phyloP scores from a whole-genome alignment of 2,329 filamentous ascomycete genomes.

The Diaporthe sp. region DNA sequence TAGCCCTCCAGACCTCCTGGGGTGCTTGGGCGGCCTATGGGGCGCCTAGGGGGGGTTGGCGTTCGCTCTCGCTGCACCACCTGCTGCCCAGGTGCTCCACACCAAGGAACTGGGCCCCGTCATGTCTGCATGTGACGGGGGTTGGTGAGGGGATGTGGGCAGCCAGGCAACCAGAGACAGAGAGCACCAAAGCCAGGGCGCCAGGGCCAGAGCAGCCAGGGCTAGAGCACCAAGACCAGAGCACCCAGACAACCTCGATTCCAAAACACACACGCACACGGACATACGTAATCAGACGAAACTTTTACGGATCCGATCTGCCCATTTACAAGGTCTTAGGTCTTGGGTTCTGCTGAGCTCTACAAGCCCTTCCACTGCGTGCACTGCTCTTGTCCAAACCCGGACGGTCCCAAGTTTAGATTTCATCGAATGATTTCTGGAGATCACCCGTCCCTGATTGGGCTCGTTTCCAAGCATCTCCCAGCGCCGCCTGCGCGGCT shows the following conservation, averaged over 20 bases:
- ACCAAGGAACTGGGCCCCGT: conserved; percentile 24
- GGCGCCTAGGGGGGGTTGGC: not conserved
- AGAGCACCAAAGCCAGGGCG: not conserved
- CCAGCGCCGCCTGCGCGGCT: conserved; percentile 23
- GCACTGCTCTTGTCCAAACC: conserved; percentile 10
- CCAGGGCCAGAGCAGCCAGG: not conserved
- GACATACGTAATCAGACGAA: conserved; percentile 27
- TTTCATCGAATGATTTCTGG: conserved; percentile 37
- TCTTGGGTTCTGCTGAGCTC: not conserved
- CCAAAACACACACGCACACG: conserved; percentile 14
- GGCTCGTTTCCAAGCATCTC: conserved; percentile 28
- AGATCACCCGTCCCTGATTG: conserved; percentile 34
- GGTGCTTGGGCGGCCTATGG: not conserved
- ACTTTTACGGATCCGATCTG: too few relatives aligned
- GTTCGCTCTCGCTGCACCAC: conserved; percentile 28
- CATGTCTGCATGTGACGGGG: conserved; percentile 22
- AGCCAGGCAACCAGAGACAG: not conserved
- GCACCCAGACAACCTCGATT: not conserved
- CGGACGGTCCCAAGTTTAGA: conserved; percentile 28
- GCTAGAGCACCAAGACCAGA: not conserved
- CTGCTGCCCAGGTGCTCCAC: conserved; percentile 10
- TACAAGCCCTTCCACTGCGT: not conserved
- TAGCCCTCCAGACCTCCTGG: conserved; percentile 23
- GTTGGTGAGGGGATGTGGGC: not conserved
- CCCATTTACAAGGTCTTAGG: not conserved